Conservation (phyloP, 164 flowering plant species). For the Santalum album region DNA sequence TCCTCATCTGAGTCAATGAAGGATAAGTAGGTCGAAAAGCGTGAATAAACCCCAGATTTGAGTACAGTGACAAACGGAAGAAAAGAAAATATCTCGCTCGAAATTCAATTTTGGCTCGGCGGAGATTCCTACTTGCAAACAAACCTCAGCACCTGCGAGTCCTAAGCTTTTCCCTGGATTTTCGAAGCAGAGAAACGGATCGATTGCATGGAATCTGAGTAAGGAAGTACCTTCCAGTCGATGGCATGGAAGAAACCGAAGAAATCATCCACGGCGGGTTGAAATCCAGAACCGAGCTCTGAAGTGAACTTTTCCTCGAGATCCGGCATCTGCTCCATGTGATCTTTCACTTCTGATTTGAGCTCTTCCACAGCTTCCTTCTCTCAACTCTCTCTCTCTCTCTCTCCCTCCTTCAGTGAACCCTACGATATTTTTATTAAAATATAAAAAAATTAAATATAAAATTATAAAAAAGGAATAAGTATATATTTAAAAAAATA, state of each 20-base stretch:
- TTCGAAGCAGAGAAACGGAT: neutral
- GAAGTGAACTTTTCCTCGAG: slow-evolving; percentile 58
- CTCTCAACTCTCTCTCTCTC: neutral
- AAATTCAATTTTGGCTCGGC: no score
- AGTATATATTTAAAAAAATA: no score
- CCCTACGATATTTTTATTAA: no score
- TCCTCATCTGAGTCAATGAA: no score
- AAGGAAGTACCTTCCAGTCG: slow-evolving; percentile 71
- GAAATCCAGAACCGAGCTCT: slow-evolving; percentile 59
- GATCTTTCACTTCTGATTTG: slow-evolving; percentile 46
- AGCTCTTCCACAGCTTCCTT: slow-evolving; percentile 53
- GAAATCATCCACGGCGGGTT: slow-evolving; percentile 75
- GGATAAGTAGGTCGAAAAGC: no score
- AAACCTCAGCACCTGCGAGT: no score
- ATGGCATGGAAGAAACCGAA: slow-evolving; percentile 92
- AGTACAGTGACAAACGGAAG: no score
- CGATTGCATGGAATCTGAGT: neutral
- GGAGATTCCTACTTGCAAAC: no score
- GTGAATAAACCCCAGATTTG: no score
- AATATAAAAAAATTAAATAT: no score
- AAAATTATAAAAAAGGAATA: no score
- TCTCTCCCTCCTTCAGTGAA: neutral
- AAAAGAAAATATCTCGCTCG: no score
- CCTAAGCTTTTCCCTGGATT: neutral
- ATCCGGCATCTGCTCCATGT: slow-evolving; percentile 68